phyloP scores from a whole-genome alignment of 768 basidiomycete species.

The Tulasnella sp. region DNA sequence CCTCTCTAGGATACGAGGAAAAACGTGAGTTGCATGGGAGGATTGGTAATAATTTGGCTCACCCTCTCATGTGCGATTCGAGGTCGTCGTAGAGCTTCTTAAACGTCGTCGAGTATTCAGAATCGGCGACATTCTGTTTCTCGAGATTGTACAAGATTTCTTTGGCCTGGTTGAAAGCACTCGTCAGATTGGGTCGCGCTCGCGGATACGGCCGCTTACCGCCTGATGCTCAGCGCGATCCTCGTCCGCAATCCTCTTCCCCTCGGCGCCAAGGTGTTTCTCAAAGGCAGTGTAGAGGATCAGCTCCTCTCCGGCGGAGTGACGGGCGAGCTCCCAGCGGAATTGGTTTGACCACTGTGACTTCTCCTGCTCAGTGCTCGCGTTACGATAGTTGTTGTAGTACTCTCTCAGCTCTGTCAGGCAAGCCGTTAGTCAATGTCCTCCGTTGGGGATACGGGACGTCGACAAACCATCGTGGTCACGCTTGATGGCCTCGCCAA shows the following conservation, averaged over 20 bases:
- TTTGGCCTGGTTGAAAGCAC: slow-evolving; percentile 28
- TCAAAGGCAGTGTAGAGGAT: slow-evolving; percentile 56
- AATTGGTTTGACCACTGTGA: slow-evolving; percentile 46
- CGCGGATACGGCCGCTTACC: slow-evolving; percentile 21
- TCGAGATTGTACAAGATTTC: slow-evolving; percentile 40
- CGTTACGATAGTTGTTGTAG: background rate
- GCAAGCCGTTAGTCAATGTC: background rate
- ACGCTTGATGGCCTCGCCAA: slow-evolving; percentile 12
- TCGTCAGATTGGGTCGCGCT: background rate
- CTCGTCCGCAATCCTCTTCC: slow-evolving; percentile 40
- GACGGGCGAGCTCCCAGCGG: slow-evolving; percentile 45
- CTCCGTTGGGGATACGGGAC: background rate
- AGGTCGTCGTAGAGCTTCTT: slow-evolving; percentile 12
- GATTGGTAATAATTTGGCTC: slow-evolving; percentile 30
- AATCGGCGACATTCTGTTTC: slow-evolving; percentile 23
- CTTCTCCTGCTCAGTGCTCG: slow-evolving; percentile 22
- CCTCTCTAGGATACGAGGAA: slow-evolving; percentile 34
- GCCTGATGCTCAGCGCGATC: slow-evolving; percentile 49
- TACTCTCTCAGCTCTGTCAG: slow-evolving; percentile 14
- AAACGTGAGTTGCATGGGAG: background rate
- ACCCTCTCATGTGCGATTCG: slow-evolving; percentile 34
- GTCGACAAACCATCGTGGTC: slow-evolving; percentile 9
- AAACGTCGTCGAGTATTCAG: slow-evolving; percentile 30
- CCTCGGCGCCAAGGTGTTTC: slow-evolving; percentile 42
- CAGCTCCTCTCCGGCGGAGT: slow-evolving; percentile 45